Conservation (phyloP, 2,329 filamentous ascomycete species). For the Monosporascus sp. region DNA sequence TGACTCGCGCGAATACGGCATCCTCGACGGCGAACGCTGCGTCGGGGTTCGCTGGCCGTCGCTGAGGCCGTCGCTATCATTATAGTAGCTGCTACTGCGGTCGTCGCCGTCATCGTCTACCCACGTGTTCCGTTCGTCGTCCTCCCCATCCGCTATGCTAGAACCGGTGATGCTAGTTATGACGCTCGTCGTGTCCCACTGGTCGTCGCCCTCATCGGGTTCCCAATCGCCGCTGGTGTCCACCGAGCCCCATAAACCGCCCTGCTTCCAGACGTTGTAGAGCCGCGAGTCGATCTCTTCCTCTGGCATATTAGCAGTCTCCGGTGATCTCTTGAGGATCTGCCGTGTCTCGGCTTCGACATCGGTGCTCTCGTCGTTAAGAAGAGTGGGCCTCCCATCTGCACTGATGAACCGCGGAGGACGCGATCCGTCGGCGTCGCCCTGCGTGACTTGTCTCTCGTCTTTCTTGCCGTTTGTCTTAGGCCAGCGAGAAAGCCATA, state of each 20-base stretch:
- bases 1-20: constrained; percentile 36
- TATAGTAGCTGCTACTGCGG: constrained; percentile 34
- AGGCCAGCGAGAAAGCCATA: constrained; percentile 44
- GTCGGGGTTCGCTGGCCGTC: constrained; percentile 69
- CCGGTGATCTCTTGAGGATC: constrained; percentile 40
- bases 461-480: constrained; percentile 24
- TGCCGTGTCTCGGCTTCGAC: constrained; percentile 75
- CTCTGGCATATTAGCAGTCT: constrained; percentile 47
- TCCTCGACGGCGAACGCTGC: constrained; percentile 49
- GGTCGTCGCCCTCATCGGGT: constrained; percentile 48
- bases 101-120: constrained; percentile 31
- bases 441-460: constrained; percentile 13
- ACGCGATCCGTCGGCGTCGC: constrained; percentile 12
- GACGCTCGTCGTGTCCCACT: constrained; percentile 75
- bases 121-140: constrained; percentile 43
- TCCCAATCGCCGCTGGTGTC: constrained; percentile 78
- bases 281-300: constrained; percentile 66
- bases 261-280: constrained; percentile 79
- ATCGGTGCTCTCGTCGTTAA: constrained; percentile 63
- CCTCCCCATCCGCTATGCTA: constrained; percentile 38
- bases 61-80: constrained; percentile 30
- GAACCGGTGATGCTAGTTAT: constrained; percentile 43
- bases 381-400: constrained; percentile 49
- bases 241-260: constrained; percentile 78
- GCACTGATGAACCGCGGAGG: constrained; percentile 46